Base-by-base conservation (phyloP, 2,329 filamentous ascomycete species). In the Dactylellina leptospora region DNA sequence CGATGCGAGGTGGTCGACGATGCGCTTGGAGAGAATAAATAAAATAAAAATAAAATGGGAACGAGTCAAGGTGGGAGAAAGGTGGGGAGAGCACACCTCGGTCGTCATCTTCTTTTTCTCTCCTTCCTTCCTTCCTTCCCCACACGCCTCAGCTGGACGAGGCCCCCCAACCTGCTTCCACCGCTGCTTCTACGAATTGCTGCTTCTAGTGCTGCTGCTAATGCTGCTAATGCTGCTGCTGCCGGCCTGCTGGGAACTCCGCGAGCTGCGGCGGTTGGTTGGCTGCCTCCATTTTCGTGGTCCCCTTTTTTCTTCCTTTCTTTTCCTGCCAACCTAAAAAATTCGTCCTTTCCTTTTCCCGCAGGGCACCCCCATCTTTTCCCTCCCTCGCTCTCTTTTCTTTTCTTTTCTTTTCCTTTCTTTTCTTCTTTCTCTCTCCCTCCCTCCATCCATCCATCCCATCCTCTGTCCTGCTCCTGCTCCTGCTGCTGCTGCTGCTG, bases 381-480 rank as follows among this genome's bases (percentile, higher is more conserved):
- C 40, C 5, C 33, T 27, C 16, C 23, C 38, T 2, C 45, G 20
- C 53, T 40, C 40, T 36, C 16, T 54, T 55, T 38, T 45, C 54
- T 45, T 23, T 50, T 55, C 28, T 51, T 63, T 64, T 50, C 60
- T 50, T 47, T 54, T 38, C 40, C 55, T 51, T 27, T 51, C 27
- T 20, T 40, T 25, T 54, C 30, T 28, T 33, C 16, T 51, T 30
- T 47, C 45, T 59, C 28, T 28, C 56, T 22, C 18, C 27, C 40
- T 18, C 55, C 28, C 30, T 48, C 50, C 36, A 40, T 40, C 5
- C 36, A 40, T 16, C 36, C 18, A 40, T 2, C 36, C 13, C 18
- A 33, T 5, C 28, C 11, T 6, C 28, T 33, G n/a, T n/a, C n/a
- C n/a, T 33, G 28, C 28, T 33, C 28, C 28, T 40, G 4, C 10